Base-by-base conservation (phyloP, 2,329 filamentous ascomycete species). In the Colletotrichum australisinense region DNA sequence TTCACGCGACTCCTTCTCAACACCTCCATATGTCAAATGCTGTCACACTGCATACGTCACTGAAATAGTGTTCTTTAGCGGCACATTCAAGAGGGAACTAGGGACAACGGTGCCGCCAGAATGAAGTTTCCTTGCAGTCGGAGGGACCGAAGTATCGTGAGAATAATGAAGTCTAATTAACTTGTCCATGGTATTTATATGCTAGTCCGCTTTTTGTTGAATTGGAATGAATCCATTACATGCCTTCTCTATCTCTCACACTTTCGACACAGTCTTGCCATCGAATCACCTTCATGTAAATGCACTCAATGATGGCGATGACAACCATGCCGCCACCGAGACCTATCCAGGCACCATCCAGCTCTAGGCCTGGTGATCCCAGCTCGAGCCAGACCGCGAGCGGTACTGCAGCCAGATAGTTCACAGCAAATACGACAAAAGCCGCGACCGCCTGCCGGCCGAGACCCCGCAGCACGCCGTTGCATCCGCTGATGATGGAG, bases 381-480 rank as follows among this genome's bases (percentile, higher is more conserved):
- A 84, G 67, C 69, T 83, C 82, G 12, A 84, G 76, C 82, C 82
- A 84, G 7, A 83, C 78, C 1, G 83, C 81, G 30, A 83, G 42
- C 0, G 83, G 83, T 6, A 85, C 81, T 1, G 83, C 82, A 12
- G 73, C 80, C n/a, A 81, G 71, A 72, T 84, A 85, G 65, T 84
- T 83, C 28, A 83, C 78, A 1, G 70, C 73, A 2, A 83, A 80
- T 0, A 83, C 82, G 4, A 83, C 77, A 74, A 78, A 83, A 3
- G 81, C 83, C 6, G 82, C 83, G 3, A 83, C 72, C 11, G 78
- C 79, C 67, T 84, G 83, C n/a, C 79, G 78, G 0, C 82, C 83
- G 5, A 85, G 79, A 16, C 83, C 83, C 0, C 83, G 80, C 22
- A 85, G 78, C 72, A 84, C 75, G 19, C 83, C 83, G 67, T 84